These are phyloP conservation scores for Huntiella moniliformis DNA, from an alignment of 2,329 filamentous ascomycete species.

Conservation along the genomic window DNA sequence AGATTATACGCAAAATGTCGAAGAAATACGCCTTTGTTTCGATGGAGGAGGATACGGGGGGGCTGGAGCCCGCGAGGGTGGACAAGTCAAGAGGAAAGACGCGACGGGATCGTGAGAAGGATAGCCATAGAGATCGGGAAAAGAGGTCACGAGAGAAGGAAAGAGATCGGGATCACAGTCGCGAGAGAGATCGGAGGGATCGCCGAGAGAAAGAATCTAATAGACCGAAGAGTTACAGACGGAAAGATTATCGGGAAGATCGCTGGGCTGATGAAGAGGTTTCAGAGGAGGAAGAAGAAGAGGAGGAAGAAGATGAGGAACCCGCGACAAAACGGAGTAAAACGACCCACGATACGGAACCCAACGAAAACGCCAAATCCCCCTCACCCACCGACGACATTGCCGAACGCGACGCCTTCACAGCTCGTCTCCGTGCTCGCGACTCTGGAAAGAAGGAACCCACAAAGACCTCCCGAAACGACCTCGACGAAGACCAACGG, in stretches of 20 bases:
- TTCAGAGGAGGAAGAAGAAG: slow-evolving; percentile 18
- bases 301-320: slow-evolving; percentile 29
- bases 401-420: slow-evolving; percentile 60
- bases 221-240: slow-evolving; percentile 11
- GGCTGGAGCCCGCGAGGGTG: slow-evolving; percentile 13
- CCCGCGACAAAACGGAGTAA: slow-evolving; percentile 55
- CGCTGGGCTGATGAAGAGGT: slow-evolving; percentile 66
- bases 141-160: too few relatives aligned
- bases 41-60: slow-evolving; percentile 47
- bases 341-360: slow-evolving; percentile 35
- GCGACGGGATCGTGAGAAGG: not conserved
- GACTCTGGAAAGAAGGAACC: slow-evolving; percentile 51
- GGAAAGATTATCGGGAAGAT: slow-evolving; percentile 46
- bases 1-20: slow-evolving; percentile 10
- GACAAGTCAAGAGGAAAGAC: slow-evolving; percentile 4
- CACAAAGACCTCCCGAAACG: slow-evolving; percentile 31
- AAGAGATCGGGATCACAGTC: too few relatives aligned
- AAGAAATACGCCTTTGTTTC: slow-evolving; percentile 50
- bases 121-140: not conserved
- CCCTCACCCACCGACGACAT: slow-evolving; percentile 37
- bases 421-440: slow-evolving; percentile 54
- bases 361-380: not conserved
- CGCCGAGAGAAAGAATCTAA: not conserved
- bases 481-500: slow-evolving; percentile 40
- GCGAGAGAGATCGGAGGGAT: not conserved